A percentile compares a stretch with the other conserved stretches of the same genome.
Evolutionary conservation across 2,329 filamentous ascomycete species (phyloP).

Genomic region (Daldinia sp.): DNA sequence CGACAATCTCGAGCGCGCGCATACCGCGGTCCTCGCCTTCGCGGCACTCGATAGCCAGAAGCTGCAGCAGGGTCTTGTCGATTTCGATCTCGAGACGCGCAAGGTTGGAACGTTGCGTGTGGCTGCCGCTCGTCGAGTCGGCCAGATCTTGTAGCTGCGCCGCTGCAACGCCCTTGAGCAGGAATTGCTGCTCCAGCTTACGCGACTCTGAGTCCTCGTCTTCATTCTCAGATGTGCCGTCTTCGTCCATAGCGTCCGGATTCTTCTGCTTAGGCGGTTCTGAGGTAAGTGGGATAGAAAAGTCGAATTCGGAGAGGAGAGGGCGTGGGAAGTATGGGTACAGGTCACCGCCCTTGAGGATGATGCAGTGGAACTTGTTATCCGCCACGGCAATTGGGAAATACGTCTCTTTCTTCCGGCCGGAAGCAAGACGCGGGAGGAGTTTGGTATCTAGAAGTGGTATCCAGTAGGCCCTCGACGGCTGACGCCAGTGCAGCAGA

Average conservation of each 20-base stretch:
- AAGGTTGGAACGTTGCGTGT: constrained; percentile 75
- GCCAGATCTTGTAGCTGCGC: constrained; percentile 82
- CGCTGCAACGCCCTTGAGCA: constrained; percentile 78
- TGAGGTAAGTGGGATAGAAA: constrained; percentile 82
- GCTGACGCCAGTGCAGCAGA: constrained; percentile 89
- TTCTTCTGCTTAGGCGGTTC: constrained; percentile 57
- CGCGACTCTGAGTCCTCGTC: constrained; percentile 63
- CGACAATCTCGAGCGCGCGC: constrained; percentile 92
- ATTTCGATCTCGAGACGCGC: constrained; percentile 82
- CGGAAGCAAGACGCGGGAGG: constrained; percentile 83
- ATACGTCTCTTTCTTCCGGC: constrained; percentile 89
- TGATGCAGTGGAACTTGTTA: constrained; percentile 97
- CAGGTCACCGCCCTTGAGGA: constrained; percentile 93
- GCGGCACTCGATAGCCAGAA: constrained; percentile 89
- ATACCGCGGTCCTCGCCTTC: constrained; percentile 94
- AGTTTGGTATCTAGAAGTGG: constrained; percentile 91
- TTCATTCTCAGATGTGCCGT: constrained; percentile 49
- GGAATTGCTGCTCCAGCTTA: constrained; percentile 82
- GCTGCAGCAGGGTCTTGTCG: constrained; percentile 89
- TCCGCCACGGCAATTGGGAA: constrained; percentile 95
- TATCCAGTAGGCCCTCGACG: constrained; percentile 88
- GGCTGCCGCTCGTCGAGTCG: constrained; percentile 72
- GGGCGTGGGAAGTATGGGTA: constrained; percentile 94
- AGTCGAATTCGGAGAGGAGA: constrained; percentile 92
- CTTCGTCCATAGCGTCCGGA: constrained; percentile 52